These are phyloP conservation scores for Haplosporangium sp. DNA, from an alignment of 371 early-diverging fungal species.

Conservation along the genomic window DNA sequence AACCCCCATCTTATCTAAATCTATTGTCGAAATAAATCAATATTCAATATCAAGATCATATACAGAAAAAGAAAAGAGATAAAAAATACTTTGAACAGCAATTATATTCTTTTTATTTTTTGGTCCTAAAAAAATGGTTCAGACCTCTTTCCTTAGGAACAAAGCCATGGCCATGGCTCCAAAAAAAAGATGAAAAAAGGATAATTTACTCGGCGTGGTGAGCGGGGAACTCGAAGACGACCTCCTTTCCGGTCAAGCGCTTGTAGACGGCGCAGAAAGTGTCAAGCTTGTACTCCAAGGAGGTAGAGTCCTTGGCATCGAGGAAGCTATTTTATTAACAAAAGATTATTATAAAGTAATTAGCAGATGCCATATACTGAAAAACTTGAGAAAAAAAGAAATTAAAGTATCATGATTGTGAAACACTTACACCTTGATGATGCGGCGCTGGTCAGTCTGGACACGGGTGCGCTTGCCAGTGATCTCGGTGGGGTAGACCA, in stretches of 20 bases:
- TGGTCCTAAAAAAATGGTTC: background rate
- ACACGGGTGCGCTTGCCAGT: constrained; percentile 97
- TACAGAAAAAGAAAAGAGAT: background rate
- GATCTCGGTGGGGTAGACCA: constrained; percentile 98
- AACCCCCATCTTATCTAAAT: no score
- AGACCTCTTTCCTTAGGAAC: constrained; percentile 1
- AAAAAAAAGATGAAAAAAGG: background rate
- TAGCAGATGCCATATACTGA: constrained; percentile 7
- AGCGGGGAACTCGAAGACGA: constrained; percentile 95
- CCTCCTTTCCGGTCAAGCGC: constrained; percentile 96
- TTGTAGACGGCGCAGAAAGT: constrained; percentile 96
- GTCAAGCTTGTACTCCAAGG: constrained; percentile 97
- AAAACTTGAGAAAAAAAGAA: background rate
- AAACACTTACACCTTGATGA: constrained; percentile 88
- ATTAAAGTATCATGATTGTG: background rate
- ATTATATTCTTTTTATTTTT: constrained; percentile 9
- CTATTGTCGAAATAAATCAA: no score
- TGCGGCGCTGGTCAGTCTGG: constrained; percentile 93
- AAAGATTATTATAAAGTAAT: constrained; percentile 56
- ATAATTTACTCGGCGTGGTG: constrained; percentile 64
- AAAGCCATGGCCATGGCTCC: constrained; percentile 13
- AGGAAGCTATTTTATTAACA: constrained; percentile 77
- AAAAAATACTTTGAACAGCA: constrained; percentile 20
- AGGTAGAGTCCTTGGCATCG: constrained; percentile 96
- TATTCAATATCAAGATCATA: no score